These are phyloP conservation scores for Emiliania huxleyi DNA, from an alignment of 78 protist species.

Conservation along the genomic window DNA sequence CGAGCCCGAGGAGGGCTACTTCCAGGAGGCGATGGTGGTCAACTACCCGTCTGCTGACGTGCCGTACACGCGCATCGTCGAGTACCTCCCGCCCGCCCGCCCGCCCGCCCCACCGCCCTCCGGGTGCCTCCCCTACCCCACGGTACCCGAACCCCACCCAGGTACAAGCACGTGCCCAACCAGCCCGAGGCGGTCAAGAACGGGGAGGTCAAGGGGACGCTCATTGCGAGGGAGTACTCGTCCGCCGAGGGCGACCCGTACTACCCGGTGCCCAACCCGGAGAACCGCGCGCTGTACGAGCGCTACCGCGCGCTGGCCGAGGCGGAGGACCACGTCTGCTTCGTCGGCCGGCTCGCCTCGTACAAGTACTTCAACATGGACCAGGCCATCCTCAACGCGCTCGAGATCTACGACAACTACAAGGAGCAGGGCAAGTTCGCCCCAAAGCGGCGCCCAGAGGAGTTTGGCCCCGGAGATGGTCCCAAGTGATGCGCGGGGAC, in stretches of 20 bases:
- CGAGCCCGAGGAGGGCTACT: slow-evolving; percentile 37
- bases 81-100: no score
- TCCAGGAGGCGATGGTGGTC: slow-evolving; percentile 52
- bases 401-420: neutral
- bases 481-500: neutral
- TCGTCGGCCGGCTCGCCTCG: slow-evolving; percentile 52
- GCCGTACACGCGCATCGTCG: slow-evolving; percentile 51
- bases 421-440: neutral
- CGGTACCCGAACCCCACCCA: no score
- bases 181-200: slow-evolving; percentile 33
- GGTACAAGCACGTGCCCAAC: slow-evolving; percentile 21
- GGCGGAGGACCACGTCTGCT: slow-evolving; percentile 13
- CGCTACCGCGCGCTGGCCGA: slow-evolving; percentile 30
- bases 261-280: slow-evolving; percentile 39
- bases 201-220: slow-evolving; percentile 7
- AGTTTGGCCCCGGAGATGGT: neutral
- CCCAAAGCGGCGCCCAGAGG: neutral
- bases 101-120: no score
- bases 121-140: no score
- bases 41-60: slow-evolving; percentile 35
- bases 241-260: slow-evolving; percentile 46
- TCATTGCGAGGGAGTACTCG: slow-evolving; percentile 23
- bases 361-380: slow-evolving; percentile 58
- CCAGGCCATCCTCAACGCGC: slow-evolving; percentile 26
- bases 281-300: slow-evolving; percentile 17